Evolutionary conservation across 331 rosid species (phyloP).

Genomic region (Dryas integrifolia): DNA sequence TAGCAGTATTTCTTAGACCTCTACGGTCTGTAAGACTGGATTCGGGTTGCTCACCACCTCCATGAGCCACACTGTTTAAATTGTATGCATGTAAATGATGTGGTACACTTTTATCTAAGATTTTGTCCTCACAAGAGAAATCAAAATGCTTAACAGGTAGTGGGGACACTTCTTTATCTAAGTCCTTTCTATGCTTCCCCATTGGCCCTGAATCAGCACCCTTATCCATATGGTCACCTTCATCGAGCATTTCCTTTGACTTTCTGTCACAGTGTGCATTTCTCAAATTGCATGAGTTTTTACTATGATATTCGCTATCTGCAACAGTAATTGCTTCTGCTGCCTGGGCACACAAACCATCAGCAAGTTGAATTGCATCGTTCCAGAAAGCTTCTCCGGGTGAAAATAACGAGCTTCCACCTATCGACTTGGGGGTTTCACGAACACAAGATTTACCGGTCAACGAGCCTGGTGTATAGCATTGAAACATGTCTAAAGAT

Average conservation of each 20-base stretch:
- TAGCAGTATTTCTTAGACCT: constrained; percentile 16
- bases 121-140: constrained; percentile 68
- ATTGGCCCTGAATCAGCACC: constrained; percentile 34
- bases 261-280: constrained; percentile 44
- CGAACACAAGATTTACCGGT: constrained; percentile 40
- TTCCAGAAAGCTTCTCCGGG: constrained; percentile 97
- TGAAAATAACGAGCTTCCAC: constrained; percentile 82
- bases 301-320: constrained; percentile 36
- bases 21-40: constrained; percentile 27
- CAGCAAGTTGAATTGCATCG: constrained; percentile 86
- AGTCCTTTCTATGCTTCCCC: constrained; percentile 43
- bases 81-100: constrained; percentile 31
- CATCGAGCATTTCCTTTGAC: constrained; percentile 42
- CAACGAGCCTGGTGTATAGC: constrained; percentile 68
- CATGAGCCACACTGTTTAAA: constrained; percentile 24
- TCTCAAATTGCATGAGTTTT: constrained; percentile 47
- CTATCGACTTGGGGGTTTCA: constrained; percentile 68
- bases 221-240: constrained; percentile 37
- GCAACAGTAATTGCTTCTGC: constrained; percentile 36
- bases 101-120: constrained; percentile 41
- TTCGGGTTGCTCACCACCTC: constrained; percentile 37
- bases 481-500: constrained; percentile 41
- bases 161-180: constrained; percentile 48
- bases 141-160: constrained; percentile 91
- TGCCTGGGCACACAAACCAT: constrained; percentile 56